Evolutionary conservation across 345 rosid species (phyloP), one percentile per base, ranked within the genome.

Genomic region (Ceriops decandra): DNA sequence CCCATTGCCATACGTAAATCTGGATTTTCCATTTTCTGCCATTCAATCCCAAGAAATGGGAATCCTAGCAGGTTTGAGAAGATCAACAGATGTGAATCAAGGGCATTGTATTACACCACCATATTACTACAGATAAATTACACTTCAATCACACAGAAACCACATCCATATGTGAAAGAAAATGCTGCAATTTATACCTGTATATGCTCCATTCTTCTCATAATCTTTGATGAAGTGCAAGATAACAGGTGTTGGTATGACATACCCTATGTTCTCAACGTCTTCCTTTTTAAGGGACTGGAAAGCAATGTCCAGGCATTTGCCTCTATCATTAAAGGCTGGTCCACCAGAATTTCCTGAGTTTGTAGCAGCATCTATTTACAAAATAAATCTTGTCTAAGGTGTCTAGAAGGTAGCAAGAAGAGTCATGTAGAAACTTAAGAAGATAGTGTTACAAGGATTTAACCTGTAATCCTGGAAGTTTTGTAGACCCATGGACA

Each of bases 1-100:
- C 97, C 95, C 89, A 95, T 82, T 69, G 90, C 80, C 76, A 78
- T 63, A 54, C 93, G 87, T 76, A 95, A 68, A 76, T 88, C 96
- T 36, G 97, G 98, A 78, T 95, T 95, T 74, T 95, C 99, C 97
- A 95, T 95, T 80, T 95, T 95, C 84, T 95, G 99, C 99, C 99
- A 95, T 77, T 91, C 99, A 80, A 91, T 87, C 52, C 99, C 96
- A 71, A 95, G 87, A 69, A 85, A 81, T 19, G 97, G 97, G 72
- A 95, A 89, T 35, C 97, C 98, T 95, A 72, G 62, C 66, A 80
- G 49, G 53, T n/a, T 59, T 35, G 7, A 30, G 52, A 52, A 24
- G 61, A 57, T 52, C 58, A 22, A 32, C 8, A n/a, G 46, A 31
- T 51, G 51, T 49, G 3, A 52, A 26, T 60, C 60, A 51, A 63